Base-by-base conservation (phyloP, 257 asterid species). In the Scutellaria minor region DNA sequence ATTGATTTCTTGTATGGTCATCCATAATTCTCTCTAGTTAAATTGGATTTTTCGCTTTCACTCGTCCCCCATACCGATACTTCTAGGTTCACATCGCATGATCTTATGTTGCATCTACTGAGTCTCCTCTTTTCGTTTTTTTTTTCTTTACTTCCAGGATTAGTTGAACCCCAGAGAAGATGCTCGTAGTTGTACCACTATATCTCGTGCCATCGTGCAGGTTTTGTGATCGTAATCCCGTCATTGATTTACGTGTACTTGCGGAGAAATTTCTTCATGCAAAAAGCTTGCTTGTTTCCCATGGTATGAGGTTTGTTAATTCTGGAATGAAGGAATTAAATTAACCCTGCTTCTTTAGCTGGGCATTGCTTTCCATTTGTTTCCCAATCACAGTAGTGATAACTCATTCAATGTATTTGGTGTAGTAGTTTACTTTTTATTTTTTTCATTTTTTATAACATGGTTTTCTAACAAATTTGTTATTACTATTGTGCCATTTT, bases 91-190 rank as follows among this genome's bases (percentile, higher is more conserved):
- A 14, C 45, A 24, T 66, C 24, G 31, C 54, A 14, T 27, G 18
- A 39, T 62, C 59, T 46, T 63, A 44, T 41, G 37, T 45, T 52
- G 14, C 9, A 9, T 70, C 5, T 54, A 13, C 39, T 58, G 53
- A 63, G 13, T 15, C 35, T 44, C 46, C 18, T 9, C 1, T 48
- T 46, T 74, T 14, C 1, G 1, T 7, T 18, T 20, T 12, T 35
- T 48, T 24, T 13, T 42, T 24, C 24, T 6, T 24, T 20, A n/a
- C 52, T 60, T 54, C 44, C 81, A 80, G 84, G 84, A 80, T 70
- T 76, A 63, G 52, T 60, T 60, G 68, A 70, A 39, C 45, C 14
- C 52, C 37, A 50, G 72, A 12, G 57, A 59, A 24, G 63, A 14
- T 18, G 37, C 41, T 63, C 66, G 6, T 70, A 39, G 37, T 53